These are phyloP conservation scores for Austroboletus sp. DNA, from an alignment of 1,284 basidiomycete genomes.

Conservation along the genomic window DNA sequence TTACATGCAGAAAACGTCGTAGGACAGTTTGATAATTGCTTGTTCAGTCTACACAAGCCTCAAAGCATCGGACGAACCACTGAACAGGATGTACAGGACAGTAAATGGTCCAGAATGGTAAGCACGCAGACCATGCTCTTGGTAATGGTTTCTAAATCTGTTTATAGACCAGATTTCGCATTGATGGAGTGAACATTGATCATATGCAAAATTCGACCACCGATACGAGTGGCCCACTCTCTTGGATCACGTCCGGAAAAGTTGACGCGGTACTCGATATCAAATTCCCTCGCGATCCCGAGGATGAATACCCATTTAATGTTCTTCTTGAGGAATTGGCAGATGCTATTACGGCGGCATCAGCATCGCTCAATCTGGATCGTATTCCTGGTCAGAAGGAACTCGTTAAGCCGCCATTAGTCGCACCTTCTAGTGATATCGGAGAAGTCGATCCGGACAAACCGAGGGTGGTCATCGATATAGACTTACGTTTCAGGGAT, in stretches of 20 bases:
- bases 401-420: conserved; percentile 80
- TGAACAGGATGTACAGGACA: conserved; percentile 74
- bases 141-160: conserved; percentile 5
- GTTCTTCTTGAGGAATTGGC: conserved; percentile 88
- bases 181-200: conserved; percentile 95
- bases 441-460: conserved; percentile 37
- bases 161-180: conserved; percentile 81
- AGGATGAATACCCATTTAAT: conserved; percentile 74
- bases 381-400: conserved; percentile 85
- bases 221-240: conserved; percentile 76
- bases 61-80: conserved; percentile 91
- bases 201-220: conserved; percentile 85
- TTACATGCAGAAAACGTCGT: conserved; percentile 89
- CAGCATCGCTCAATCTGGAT: conserved; percentile 49
- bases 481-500: conserved; percentile 93
- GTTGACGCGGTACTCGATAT: conserved; percentile 96
- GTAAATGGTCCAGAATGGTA: conserved; percentile 86
- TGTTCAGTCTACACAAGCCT: conserved; percentile 94
- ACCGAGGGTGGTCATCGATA: conserved; percentile 73
- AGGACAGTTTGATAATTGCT: conserved; percentile 94
- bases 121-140: conserved; percentile 20
- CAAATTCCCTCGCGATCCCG: conserved; percentile 84
- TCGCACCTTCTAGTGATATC: conserved; percentile 53
- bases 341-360: conserved; percentile 63
- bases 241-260: conserved; percentile 95